A percentile compares a stretch with the other conserved stretches of the same genome.
Conservation (phyloP, 176 grass and related monocot species). For the Musa schizocarpa region DNA sequence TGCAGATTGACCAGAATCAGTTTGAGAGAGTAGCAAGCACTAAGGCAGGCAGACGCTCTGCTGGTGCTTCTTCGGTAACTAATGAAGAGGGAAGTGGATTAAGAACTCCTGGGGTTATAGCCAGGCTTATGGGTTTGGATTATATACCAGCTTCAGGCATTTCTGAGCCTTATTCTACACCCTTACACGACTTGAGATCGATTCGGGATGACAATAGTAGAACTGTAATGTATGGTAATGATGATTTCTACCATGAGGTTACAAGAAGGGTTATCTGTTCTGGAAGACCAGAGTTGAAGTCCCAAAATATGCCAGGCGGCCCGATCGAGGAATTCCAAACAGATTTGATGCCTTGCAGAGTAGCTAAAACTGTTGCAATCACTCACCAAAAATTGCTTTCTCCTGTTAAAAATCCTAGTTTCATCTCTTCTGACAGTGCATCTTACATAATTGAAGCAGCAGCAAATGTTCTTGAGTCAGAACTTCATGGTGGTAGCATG, state of each 20-base stretch:
- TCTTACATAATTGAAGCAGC: slow-evolving; percentile 75
- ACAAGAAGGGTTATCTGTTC: slow-evolving; percentile 4
- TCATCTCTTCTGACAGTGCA: slow-evolving; percentile 54
- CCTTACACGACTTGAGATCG: slow-evolving; percentile 18
- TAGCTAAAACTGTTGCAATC: slow-evolving; percentile 42
- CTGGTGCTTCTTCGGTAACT: slow-evolving; percentile 45
- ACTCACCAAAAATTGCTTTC: slow-evolving; percentile 52
- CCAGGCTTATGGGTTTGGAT: slow-evolving; percentile 91
- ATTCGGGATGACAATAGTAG: slow-evolving; percentile 11
- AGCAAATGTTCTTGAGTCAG: slow-evolving; percentile 56
- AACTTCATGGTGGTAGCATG: slow-evolving; percentile 28
- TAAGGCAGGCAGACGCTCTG: slow-evolving; percentile 53
- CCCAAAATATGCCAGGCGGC: slow-evolving; percentile 68
- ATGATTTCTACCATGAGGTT: slow-evolving; percentile 12
- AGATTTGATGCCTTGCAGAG: slow-evolving; percentile 49
- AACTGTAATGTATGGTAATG: slow-evolving; percentile 26
- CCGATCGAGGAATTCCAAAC: slow-evolving; percentile 75
- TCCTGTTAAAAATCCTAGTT: slow-evolving; percentile 47
- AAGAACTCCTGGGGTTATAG: slow-evolving; percentile 59
- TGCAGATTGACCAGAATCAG: slow-evolving; percentile 50
- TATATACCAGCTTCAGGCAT: slow-evolving; percentile 50
- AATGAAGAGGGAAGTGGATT: slow-evolving; percentile 46
- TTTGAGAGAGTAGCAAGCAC: slow-evolving; percentile 16
- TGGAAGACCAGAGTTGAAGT: slow-evolving; percentile 25
- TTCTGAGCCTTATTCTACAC: slow-evolving; percentile 36